Percentiles rank a stretch among this genome's conserved stretches.
These are phyloP conservation scores for Mycothermus thermophilus DNA, from an alignment of 495 filamentous ascomycete species.

Conservation along the genomic window DNA sequence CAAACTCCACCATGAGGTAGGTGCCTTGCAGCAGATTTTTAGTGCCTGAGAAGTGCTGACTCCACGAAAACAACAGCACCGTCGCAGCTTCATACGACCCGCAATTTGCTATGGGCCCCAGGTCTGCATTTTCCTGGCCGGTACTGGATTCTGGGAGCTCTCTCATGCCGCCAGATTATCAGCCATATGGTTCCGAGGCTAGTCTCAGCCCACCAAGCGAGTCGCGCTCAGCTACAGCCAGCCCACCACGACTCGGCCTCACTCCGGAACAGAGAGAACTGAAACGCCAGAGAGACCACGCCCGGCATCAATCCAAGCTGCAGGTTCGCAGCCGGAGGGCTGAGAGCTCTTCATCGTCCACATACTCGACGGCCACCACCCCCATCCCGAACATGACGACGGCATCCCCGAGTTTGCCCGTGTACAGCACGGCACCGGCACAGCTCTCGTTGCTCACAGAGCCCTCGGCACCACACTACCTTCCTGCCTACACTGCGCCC, in stretches of 20 bases:
- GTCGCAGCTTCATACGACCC: conserved; percentile 33
- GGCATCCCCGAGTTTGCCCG: too few relatives aligned
- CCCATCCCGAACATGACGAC: too few relatives aligned
- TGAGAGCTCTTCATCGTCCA: conserved; percentile 28
- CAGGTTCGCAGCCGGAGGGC: conserved; percentile 25
- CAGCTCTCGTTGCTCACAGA: conserved; percentile 34
- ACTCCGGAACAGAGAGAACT: conserved; percentile 36
- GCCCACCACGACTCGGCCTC: conserved; percentile 30
- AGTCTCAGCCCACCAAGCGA: conserved; percentile 31
- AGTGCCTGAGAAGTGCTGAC: conserved; percentile 4
- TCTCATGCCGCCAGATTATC: conserved; percentile 27
- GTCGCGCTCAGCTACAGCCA: conserved; percentile 32
- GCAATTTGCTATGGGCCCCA: conserved; percentile 31
- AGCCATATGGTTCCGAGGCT: conserved; percentile 26
- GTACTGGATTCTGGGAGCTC: conserved; percentile 26
- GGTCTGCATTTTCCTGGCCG: conserved; percentile 34
- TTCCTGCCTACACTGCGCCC: conserved; percentile 31
- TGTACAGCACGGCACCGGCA: conserved; percentile 33
- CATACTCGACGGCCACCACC: conserved; percentile 31
- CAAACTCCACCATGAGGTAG: conserved; percentile 32
- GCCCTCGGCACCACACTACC: conserved; percentile 26
- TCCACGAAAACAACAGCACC: conserved; percentile 17
- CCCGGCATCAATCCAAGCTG: conserved; percentile 28
- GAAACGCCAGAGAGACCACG: conserved; percentile 35
- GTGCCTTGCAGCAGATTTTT: background rate